These are phyloP conservation scores for Fusarium sp. DNA, from an alignment of 2,329 filamentous ascomycete species.

Conservation along the genomic window DNA sequence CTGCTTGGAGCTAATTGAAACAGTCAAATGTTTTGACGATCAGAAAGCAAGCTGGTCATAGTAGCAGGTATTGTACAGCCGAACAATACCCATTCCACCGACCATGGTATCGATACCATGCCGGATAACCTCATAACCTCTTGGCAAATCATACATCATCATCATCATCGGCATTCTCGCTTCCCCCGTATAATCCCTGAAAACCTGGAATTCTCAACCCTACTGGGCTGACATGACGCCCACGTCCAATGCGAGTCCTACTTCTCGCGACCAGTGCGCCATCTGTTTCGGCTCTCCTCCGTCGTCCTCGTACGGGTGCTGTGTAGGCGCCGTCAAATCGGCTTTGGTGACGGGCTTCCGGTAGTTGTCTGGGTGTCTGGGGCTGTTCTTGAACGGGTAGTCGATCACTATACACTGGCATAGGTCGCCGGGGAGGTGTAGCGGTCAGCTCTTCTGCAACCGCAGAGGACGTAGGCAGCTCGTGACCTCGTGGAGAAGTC, in stretches of 20 bases:
- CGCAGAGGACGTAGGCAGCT: not conserved
- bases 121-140: constrained; percentile 10
- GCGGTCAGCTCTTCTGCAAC: constrained; percentile 4
- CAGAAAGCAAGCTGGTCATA: not conserved
- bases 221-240: constrained; percentile 48
- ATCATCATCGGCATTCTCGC: constrained; percentile 59
- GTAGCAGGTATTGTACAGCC: not conserved
- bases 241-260: constrained; percentile 36
- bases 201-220: constrained; percentile 56
- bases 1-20: constrained; percentile 1
- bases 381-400: constrained; percentile 29
- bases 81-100: not conserved
- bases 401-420: constrained; percentile 39
- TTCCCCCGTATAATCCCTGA: constrained; percentile 57
- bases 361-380: constrained; percentile 38
- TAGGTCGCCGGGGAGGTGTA: constrained; percentile 4
- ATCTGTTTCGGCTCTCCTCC: constrained; percentile 3
- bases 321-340: constrained; percentile 36
- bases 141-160: constrained; percentile 45
- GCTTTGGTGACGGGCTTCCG: constrained; percentile 41
- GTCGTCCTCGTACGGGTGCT: constrained; percentile 28
- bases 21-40: not conserved
- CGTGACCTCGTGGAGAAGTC: not conserved
- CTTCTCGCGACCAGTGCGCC: constrained; percentile 1
- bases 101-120: not conserved